Evolutionary conservation across 306 rosid species (phyloP).

Genomic region (Quercus dentata): DNA sequence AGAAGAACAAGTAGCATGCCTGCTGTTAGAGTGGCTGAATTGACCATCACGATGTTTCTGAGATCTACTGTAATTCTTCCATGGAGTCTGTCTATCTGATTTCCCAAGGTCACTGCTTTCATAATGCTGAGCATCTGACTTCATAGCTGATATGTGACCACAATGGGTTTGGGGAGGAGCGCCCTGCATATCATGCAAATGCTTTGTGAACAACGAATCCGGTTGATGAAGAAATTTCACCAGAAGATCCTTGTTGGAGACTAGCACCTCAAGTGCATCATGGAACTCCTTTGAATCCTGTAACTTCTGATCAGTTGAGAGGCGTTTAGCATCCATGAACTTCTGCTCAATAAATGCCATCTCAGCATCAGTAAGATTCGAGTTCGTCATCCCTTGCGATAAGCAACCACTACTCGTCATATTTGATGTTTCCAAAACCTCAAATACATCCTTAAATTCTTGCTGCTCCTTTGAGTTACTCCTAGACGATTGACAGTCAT

Average conservation of each 20-base stretch:
- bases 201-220: constrained; percentile 82
- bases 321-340: constrained; percentile 87
- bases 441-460: constrained; percentile 90
- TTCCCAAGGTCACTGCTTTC: constrained; percentile 39
- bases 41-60: constrained; percentile 42
- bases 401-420: constrained; percentile 51
- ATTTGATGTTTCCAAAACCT: constrained; percentile 67
- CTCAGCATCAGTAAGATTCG: constrained; percentile 57
- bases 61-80: constrained; percentile 35
- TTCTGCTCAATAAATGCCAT: constrained; percentile 82
- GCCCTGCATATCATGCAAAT: constrained; percentile 68
- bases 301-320: constrained; percentile 64
- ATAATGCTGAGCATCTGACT: constrained; percentile 41
- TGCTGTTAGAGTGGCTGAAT: constrained; percentile 42
- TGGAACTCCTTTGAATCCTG: constrained; percentile 74
- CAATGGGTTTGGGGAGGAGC: constrained; percentile 44
- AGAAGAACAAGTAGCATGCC: constrained; percentile 34
- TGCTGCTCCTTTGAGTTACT: constrained; percentile 62
- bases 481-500: constrained; percentile 48
- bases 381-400: constrained; percentile 32
- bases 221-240: constrained; percentile 78
- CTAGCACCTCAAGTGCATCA: constrained; percentile 77
- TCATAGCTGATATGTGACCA: constrained; percentile 34
- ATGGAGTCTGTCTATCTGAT: constrained; percentile 41
- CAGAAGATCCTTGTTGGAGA: constrained; percentile 83